Percentiles rank a stretch among this genome's conserved stretches.
phyloP scores from a whole-genome alignment of 208 protist genomes.

The Trypanosoma mega region DNA sequence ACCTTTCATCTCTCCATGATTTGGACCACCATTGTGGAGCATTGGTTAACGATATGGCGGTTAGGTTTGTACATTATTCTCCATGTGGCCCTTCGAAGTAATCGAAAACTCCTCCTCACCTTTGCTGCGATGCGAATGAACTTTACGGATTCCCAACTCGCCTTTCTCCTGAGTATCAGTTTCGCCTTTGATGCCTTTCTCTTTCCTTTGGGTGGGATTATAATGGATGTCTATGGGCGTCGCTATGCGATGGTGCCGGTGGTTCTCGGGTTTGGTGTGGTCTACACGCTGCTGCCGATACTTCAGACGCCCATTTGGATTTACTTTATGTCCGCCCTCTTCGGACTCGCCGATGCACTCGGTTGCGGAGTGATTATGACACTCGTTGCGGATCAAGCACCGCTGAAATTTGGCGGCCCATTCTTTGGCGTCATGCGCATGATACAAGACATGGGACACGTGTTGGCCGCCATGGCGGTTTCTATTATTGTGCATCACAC shows the following conservation, averaged over 20 bases:
- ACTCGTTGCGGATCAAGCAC: slow-evolving; percentile 66
- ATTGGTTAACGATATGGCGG: slow-evolving; percentile 70
- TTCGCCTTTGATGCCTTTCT: slow-evolving; percentile 56
- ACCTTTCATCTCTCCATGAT: slow-evolving; percentile 11
- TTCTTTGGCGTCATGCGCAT: slow-evolving; percentile 89
- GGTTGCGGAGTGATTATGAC: slow-evolving; percentile 86
- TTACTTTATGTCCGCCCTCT: slow-evolving; percentile 43
- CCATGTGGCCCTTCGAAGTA: slow-evolving; percentile 58
- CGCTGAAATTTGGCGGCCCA: slow-evolving; percentile 41
- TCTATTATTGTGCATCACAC: slow-evolving; percentile 35
- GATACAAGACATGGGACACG: slow-evolving; percentile 76
- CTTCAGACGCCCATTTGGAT: slow-evolving; percentile 35
- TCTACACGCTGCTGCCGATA: slow-evolving; percentile 61
- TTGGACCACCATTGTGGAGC: slow-evolving; percentile 48
- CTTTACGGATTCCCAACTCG: slow-evolving; percentile 67
- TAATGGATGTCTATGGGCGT: slow-evolving; percentile 66
- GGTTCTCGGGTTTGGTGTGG: slow-evolving; percentile 41
- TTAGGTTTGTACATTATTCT: slow-evolving; percentile 78
- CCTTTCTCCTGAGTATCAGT: slow-evolving; percentile 63
- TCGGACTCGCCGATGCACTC: slow-evolving; percentile 71
- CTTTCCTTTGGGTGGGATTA: slow-evolving; percentile 75
- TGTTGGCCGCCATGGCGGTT: slow-evolving; percentile 45
- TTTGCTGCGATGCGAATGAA: slow-evolving; percentile 60
- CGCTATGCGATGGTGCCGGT: slow-evolving; percentile 63
- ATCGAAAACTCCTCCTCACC: slow-evolving; percentile 80